Percentiles rank a stretch among this genome's conserved stretches.
Conservation (phyloP, 805 yeast species). For the Starmera dryadoides region DNA sequence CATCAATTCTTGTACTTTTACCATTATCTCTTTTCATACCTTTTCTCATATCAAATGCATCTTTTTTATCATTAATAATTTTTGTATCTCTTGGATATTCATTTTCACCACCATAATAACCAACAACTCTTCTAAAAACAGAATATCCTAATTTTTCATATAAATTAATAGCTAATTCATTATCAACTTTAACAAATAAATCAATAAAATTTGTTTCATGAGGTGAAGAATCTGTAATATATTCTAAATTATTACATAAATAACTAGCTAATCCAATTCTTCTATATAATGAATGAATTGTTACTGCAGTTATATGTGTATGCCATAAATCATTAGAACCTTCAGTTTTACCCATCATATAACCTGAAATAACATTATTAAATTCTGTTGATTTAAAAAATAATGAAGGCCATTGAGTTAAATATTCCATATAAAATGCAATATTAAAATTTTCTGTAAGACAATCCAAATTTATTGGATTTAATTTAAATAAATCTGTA, state of each 20-base stretch:
- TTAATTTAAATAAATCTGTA: slow-evolving; percentile 68
- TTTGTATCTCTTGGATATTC: slow-evolving; percentile 32
- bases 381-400: slow-evolving; percentile 67
- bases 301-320: slow-evolving; percentile 93
- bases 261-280: slow-evolving; percentile 81
- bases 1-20: slow-evolving; percentile 49
- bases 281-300: slow-evolving; percentile 76
- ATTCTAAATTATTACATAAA: slow-evolving; percentile 67
- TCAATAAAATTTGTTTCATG: slow-evolving; percentile 82
- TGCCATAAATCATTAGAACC: slow-evolving; percentile 88
- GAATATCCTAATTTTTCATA: slow-evolving; percentile 85
- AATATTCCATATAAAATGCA: slow-evolving; percentile 77
- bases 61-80: slow-evolving; percentile 55
- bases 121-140: slow-evolving; percentile 80
- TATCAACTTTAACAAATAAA: slow-evolving; percentile 84
- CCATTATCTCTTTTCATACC: slow-evolving; percentile 50
- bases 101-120: slow-evolving; percentile 61
- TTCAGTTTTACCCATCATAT: slow-evolving; percentile 96
- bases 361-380: slow-evolving; percentile 44
- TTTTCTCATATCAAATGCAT: slow-evolving; percentile 86
- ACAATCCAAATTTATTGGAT: slow-evolving; percentile 76
- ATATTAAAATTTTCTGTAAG: slow-evolving; percentile 88
- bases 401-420: slow-evolving; percentile 81
- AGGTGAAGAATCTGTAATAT: slow-evolving; percentile 69
- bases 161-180: slow-evolving; percentile 67